These are phyloP conservation scores for Fusarium brachygibbosum DNA, from an alignment of 2,329 filamentous ascomycete genomes.

Conservation along the genomic window DNA sequence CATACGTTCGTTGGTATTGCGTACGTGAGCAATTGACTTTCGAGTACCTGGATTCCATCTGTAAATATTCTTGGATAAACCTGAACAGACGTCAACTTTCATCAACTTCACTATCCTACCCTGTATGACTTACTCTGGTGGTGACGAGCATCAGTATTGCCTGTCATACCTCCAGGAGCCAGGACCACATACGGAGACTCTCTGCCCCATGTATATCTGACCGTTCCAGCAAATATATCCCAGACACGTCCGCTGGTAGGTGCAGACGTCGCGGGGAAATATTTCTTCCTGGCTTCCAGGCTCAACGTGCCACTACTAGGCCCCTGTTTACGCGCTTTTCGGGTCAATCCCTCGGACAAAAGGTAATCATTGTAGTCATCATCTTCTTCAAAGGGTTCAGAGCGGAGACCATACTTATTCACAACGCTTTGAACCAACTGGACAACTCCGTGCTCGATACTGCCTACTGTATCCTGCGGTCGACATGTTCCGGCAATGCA, in stretches of 20 bases:
- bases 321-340: neutral
- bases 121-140: slow-evolving; percentile 9
- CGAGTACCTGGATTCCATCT: slow-evolving; percentile 9
- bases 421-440: neutral
- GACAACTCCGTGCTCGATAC: neutral
- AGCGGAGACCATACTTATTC: no score
- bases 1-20: slow-evolving; percentile 25
- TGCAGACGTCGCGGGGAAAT: neutral
- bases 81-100: neutral
- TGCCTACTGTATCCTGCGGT: no score
- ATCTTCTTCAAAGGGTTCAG: no score
- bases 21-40: slow-evolving; percentile 14
- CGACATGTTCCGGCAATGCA: slow-evolving; percentile 72
- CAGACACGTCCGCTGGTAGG: slow-evolving; percentile 13
- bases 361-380: no score
- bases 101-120: rapidly evolving
- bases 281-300: neutral
- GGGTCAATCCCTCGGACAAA: no score
- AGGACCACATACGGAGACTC: slow-evolving; percentile 1
- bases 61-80: slow-evolving; percentile 14
- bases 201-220: neutral
- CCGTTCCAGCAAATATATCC: slow-evolving; percentile 22
- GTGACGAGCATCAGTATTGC: slow-evolving; percentile 28
- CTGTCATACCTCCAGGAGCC: slow-evolving; percentile 28
- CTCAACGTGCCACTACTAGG: neutral